phyloP scores from a whole-genome alignment of 106 monocot species.

The Acorus gramineus region DNA sequence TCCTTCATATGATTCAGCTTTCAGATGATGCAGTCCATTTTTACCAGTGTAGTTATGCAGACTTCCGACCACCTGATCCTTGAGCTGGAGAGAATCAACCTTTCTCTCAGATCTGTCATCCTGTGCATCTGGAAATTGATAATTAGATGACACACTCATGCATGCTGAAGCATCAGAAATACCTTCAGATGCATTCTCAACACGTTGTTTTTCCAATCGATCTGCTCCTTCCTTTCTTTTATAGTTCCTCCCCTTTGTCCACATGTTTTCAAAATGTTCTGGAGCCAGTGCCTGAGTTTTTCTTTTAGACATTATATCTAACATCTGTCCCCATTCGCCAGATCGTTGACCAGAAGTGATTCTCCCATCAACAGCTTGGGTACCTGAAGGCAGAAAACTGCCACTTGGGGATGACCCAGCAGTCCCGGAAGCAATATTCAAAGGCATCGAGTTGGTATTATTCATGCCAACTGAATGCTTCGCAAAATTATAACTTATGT shows the following conservation, averaged over 20 bases:
- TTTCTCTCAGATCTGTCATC: conserved; percentile 7
- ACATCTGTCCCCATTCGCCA: conserved; percentile 47
- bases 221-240: conserved; percentile 39
- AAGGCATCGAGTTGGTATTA: not conserved
- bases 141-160: conserved; percentile 1
- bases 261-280: conserved; percentile 89
- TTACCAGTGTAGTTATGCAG: conserved; percentile 9
- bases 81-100: not conserved
- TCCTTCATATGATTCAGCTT: conserved; percentile 15
- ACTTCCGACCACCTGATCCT: conserved; percentile 8
- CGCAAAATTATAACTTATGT: conserved; percentile 4
- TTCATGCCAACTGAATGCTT: not conserved
- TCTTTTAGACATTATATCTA: conserved; percentile 57
- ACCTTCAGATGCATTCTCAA: conserved; percentile 2
- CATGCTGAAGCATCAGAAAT: conserved; percentile 2
- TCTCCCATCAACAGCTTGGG: conserved; percentile 13
- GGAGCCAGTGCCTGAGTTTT: conserved; percentile 74
- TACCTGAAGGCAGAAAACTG: conserved; percentile 15
- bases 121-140: conserved; percentile 8
- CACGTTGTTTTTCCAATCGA: conserved; percentile 10
- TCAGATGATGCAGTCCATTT: conserved; percentile 15
- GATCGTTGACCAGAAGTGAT: conserved; percentile 11
- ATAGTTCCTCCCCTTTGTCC: conserved; percentile 90
- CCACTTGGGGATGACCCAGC: not conserved
- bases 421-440: conserved; percentile 2